Evolutionary conservation across 805 yeast genomes (phyloP), one percentile per base, ranked within the genome.

Genomic region (Kregervanrija pseudodelftensis): DNA sequence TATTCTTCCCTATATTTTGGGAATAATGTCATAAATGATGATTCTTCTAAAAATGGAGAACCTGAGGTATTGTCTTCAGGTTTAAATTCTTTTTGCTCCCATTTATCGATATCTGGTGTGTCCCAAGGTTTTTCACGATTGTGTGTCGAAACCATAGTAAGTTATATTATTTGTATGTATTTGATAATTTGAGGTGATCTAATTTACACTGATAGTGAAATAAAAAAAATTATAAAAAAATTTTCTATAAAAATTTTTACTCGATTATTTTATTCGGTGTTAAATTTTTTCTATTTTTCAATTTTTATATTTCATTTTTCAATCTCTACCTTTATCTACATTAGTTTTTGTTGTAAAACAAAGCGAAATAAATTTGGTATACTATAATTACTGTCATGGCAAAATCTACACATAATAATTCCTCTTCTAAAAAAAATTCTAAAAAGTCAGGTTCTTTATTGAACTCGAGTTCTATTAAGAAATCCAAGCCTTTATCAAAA

Each of bases 111-210:
- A 55, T 89, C 96, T 15, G 85, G 87, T 10, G 96, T 90, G 61
- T 90, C 98, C 98, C 98, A 90, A 43, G 98, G 98, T 66, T 91
- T 91, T 57, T 93, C 98, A 59, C 80, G 82, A 65, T 93, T 87
- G 65, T 91, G 90, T 39, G 95, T 87, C 2, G 96, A 87, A 17
- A 84, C 88, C 99, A 91, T 91, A 37, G 50, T 39, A 22, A 2
- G 7, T 22, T 22, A 22, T 22, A 22, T 22, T 22, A 22, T 2
- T 22, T 7, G 28, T 22, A 22, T 35, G 17, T 15, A n/a, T 15
- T 35, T 11, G 35, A 22, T 22, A 22, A 22, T 22, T 22, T 22
- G 7, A 22, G 7, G 28, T 22, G 28, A 4, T 22, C 7, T 22
- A 22, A 22, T 22, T 22, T 7, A 22, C 8, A 22, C 28, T 22